Conservation (phyloP, 148 eudicot species). For the Dianthus caryophyllus region DNA sequence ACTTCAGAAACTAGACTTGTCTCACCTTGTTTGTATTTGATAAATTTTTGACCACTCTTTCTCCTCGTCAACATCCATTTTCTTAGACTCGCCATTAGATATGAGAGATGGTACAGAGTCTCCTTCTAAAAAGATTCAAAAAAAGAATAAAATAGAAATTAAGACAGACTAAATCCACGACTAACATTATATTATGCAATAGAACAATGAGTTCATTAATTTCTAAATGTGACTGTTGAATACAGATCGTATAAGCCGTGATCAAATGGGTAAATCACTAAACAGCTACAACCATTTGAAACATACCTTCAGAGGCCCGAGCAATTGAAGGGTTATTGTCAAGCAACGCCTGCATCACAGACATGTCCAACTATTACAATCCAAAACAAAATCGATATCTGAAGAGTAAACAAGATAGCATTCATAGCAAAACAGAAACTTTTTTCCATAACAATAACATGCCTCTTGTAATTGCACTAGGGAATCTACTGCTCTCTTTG, state of each 20-base stretch:
- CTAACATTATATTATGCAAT: neutral
- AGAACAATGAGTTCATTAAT: neutral
- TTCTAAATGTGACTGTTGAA: neutral
- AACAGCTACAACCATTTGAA: neutral
- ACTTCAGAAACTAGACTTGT: constrained; percentile 1
- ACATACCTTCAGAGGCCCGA: constrained; percentile 57
- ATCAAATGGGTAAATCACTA: neutral
- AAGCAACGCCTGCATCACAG: constrained; percentile 48
- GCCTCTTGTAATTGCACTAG: constrained; percentile 77
- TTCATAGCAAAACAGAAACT: constrained; percentile 5
- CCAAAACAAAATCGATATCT: neutral
- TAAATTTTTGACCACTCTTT: constrained; percentile 66
- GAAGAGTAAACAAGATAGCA: neutral
- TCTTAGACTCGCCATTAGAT: constrained; percentile 29
- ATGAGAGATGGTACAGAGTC: constrained; percentile 34
- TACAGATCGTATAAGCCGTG: neutral
- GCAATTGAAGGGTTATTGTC: constrained; percentile 77
- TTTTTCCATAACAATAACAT: constrained; percentile 8
- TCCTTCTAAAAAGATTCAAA: constrained; percentile 30
- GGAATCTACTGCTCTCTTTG: constrained; percentile 65
- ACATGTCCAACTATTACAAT: neutral
- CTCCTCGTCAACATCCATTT: constrained; percentile 41
- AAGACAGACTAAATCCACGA: neutral
- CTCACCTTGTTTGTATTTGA: constrained; percentile 74
- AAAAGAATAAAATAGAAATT: neutral